These are phyloP conservation scores for Raphanus sativus DNA, from an alignment of 345 rosid species.

Conservation along the genomic window DNA sequence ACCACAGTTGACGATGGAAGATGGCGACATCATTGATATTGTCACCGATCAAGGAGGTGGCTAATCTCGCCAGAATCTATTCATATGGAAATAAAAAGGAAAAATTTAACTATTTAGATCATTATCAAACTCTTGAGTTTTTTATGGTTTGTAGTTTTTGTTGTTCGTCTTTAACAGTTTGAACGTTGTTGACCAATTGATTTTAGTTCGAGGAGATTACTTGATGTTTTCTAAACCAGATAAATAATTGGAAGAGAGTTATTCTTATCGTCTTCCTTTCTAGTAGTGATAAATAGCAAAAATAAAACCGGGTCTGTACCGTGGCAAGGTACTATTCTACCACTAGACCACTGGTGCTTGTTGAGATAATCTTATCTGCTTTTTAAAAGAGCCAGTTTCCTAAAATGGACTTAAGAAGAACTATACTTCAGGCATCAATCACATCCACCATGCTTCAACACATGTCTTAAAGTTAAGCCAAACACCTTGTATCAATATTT, in stretches of 20 bases:
- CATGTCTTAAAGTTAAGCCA: too few relatives aligned
- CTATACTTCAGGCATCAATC: too few relatives aligned
- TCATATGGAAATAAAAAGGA: neutral
- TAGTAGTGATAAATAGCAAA: neutral
- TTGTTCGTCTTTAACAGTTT: neutral
- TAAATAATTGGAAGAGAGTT: too few relatives aligned
- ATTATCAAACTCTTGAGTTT: neutral
- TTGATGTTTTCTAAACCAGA: neutral
- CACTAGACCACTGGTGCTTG: constrained; percentile 50
- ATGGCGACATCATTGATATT: constrained; percentile 8
- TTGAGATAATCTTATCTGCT: constrained; percentile 3
- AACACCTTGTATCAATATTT: too few relatives aligned
- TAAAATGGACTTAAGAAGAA: too few relatives aligned
- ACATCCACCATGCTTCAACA: too few relatives aligned
- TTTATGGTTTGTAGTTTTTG: neutral
- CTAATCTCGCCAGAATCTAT: constrained; percentile 17
- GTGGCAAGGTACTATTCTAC: constrained; percentile 72
- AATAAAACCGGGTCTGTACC: constrained; percentile 63
- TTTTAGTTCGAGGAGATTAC: neutral
- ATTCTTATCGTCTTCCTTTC: too few relatives aligned
- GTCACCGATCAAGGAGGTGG: constrained; percentile 22
- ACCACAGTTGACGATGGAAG: constrained; percentile 23
- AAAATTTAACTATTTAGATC: neutral
- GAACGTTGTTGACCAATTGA: neutral
- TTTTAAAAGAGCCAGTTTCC: too few relatives aligned